A percentile compares a stretch with the other conserved stretches of the same genome.
Evolutionary conservation across 2,329 filamentous ascomycete species (phyloP).

Genomic region (Phoma sp.): DNA sequence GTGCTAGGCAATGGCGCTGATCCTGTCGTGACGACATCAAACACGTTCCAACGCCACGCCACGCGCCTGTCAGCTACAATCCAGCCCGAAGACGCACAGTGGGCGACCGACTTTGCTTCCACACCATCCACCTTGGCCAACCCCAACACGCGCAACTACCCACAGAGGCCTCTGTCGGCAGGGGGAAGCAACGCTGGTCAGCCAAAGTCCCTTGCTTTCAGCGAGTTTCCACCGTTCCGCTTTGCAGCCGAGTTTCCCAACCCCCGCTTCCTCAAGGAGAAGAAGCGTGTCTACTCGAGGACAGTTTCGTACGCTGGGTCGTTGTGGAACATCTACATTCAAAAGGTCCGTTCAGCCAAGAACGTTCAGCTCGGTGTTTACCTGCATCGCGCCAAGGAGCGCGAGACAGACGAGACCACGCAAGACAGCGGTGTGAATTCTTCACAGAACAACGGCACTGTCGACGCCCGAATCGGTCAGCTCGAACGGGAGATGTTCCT

Average conservation of each 20-base stretch:
- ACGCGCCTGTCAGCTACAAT: conserved; percentile 58
- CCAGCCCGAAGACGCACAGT: conserved; percentile 62
- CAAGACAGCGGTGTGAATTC: conserved; percentile 48
- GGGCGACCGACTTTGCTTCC: conserved; percentile 62
- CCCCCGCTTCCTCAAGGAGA: conserved; percentile 62
- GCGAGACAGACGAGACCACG: conserved; percentile 55
- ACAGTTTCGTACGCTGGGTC: conserved; percentile 66
- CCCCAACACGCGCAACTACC: conserved; percentile 40
- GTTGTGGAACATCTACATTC: conserved; percentile 68
- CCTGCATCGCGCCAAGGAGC: conserved; percentile 64
- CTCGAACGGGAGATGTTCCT: conserved; percentile 61
- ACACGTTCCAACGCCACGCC: conserved; percentile 53
- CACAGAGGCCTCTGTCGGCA: conserved; percentile 42
- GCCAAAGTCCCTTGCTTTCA: conserved; percentile 55
- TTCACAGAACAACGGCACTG: conserved; percentile 51
- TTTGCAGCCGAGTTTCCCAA: conserved; percentile 66
- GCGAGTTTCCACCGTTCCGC: conserved; percentile 63
- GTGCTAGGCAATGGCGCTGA: conserved; percentile 62
- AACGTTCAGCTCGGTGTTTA: conserved; percentile 65
- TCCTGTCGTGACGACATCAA: conserved; percentile 57
- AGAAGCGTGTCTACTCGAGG: conserved; percentile 64
- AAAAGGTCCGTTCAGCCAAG: conserved; percentile 62
- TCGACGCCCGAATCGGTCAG: conserved; percentile 61
- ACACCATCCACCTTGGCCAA: conserved; percentile 51
- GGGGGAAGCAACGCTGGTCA: conserved; percentile 45